Evolutionary conservation across 257 asterid genomes (phyloP).

Genomic region (Solanum paucissectum): DNA sequence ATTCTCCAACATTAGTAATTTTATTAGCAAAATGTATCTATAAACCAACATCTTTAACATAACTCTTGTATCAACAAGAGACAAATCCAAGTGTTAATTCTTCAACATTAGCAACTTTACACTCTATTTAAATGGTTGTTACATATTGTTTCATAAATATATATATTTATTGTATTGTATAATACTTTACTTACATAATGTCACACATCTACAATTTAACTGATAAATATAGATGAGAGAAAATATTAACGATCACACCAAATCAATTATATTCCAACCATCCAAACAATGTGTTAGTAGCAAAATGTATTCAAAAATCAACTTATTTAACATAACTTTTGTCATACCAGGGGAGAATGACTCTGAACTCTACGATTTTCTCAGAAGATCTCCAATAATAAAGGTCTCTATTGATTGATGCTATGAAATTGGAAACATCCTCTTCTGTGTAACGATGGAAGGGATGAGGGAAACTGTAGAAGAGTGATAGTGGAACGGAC

Average conservation of each 20-base stretch:
- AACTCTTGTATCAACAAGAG: not conserved
- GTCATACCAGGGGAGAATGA: no score
- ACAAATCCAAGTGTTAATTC: not conserved
- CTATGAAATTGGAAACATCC: not conserved
- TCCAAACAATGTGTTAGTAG: no score
- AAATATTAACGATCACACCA: no score
- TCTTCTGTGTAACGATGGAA: no score
- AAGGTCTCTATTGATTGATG: not conserved
- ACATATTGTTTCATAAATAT: not conserved
- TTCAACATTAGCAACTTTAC: not conserved
- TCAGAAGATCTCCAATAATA: not conserved
- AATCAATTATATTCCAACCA: no score
- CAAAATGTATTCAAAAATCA: no score
- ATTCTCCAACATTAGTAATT: not conserved
- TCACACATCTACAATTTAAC: no score
- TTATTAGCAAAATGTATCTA: not conserved
- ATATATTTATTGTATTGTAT: no score
- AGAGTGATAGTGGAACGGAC: not conserved
- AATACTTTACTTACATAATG: no score
- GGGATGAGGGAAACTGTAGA: no score
- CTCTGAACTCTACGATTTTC: not conserved
- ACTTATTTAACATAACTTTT: no score
- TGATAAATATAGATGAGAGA: not conserved
- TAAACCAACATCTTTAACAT: not conserved
- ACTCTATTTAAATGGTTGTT: not conserved